Conservation (phyloP, 2,329 filamentous ascomycete genomes). For the Alternaria tenuissima region DNA sequence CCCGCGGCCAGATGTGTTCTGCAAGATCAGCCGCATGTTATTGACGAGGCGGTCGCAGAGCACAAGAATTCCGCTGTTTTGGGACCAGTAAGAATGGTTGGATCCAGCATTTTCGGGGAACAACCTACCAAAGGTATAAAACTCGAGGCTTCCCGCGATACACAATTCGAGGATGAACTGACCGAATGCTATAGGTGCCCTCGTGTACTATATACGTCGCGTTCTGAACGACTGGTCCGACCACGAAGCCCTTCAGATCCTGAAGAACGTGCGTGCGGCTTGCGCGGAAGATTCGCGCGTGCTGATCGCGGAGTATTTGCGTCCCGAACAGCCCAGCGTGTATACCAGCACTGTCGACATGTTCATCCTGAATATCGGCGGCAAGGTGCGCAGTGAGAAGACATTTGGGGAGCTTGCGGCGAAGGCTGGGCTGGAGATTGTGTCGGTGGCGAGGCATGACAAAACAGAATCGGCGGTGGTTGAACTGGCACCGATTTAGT, state of each 20-base stretch:
- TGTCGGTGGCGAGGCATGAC: slow-evolving; percentile 9
- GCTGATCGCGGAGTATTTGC: slow-evolving; percentile 13
- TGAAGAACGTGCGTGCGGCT: slow-evolving; percentile 10
- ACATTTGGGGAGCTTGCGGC: slow-evolving; percentile 12
- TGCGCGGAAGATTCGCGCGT: slow-evolving; percentile 14
- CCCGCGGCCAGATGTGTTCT: slow-evolving; percentile 13
- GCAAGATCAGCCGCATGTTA: slow-evolving; percentile 14
- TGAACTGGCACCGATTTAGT: slow-evolving; percentile 12
- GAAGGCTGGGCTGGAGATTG: slow-evolving; percentile 14
- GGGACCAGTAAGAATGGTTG: slow-evolving; percentile 11
- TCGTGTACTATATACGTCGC: slow-evolving; percentile 15
- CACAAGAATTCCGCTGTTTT: slow-evolving; percentile 11
- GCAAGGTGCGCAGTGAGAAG: slow-evolving; percentile 15
- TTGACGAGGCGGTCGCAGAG: slow-evolving; percentile 12
- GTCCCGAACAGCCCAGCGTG: slow-evolving; percentile 8
- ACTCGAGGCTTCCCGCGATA: not conserved
- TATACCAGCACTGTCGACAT: slow-evolving; percentile 12
- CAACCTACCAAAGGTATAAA: slow-evolving; percentile 13
- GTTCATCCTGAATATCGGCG: slow-evolving; percentile 17
- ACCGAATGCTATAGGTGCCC: slow-evolving; percentile 6
- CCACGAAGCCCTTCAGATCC: slow-evolving; percentile 10
- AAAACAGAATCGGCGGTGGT: slow-evolving; percentile 14
- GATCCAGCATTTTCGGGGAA: slow-evolving; percentile 12
- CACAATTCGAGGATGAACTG: not conserved
- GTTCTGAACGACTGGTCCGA: slow-evolving; percentile 18